These are phyloP conservation scores for Pichia sp. DNA, from an alignment of 1,139 yeast species.

Conservation along the genomic window DNA sequence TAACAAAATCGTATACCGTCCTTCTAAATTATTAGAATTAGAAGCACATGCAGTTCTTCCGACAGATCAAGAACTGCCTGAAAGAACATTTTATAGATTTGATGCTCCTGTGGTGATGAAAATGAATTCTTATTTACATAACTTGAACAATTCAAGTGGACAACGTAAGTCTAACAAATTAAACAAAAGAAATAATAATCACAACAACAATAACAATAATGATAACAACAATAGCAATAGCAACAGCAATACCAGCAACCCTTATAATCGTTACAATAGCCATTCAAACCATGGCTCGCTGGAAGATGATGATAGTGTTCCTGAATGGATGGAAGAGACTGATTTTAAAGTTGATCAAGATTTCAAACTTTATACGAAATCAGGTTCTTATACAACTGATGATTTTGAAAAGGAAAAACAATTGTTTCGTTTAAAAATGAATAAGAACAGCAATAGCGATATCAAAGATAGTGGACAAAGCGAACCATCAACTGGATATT, in stretches of 20 bases:
- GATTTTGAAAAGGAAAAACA: slow-evolving; percentile 27
- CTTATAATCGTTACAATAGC: not conserved
- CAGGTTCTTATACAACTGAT: slow-evolving; percentile 23
- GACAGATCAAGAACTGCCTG: slow-evolving; percentile 18
- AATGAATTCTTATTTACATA: slow-evolving; percentile 8
- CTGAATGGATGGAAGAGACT: slow-evolving; percentile 28
- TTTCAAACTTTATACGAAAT: slow-evolving; percentile 21
- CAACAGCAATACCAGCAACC: not conserved
- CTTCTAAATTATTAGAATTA: slow-evolving; percentile 15
- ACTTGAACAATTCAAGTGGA: slow-evolving; percentile 1
- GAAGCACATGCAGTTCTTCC: slow-evolving; percentile 16
- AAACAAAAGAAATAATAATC: not conserved
- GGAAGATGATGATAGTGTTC: slow-evolving; percentile 19
- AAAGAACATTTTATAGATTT: slow-evolving; percentile 21
- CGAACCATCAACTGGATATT: not conserved
- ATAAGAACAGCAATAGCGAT: not conserved
- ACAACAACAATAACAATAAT: not conserved
- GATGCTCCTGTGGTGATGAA: slow-evolving; percentile 10
- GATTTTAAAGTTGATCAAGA: slow-evolving; percentile 27
- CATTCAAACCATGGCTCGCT: not conserved
- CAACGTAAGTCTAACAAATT: not conserved
- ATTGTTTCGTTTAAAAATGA: slow-evolving; percentile 14
- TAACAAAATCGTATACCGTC: slow-evolving; percentile 11
- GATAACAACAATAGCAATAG: no score
- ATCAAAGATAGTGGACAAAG: not conserved